Evolutionary conservation across 176 grass and related monocot genomes (phyloP).

Genomic region (Carex scoparia): DNA sequence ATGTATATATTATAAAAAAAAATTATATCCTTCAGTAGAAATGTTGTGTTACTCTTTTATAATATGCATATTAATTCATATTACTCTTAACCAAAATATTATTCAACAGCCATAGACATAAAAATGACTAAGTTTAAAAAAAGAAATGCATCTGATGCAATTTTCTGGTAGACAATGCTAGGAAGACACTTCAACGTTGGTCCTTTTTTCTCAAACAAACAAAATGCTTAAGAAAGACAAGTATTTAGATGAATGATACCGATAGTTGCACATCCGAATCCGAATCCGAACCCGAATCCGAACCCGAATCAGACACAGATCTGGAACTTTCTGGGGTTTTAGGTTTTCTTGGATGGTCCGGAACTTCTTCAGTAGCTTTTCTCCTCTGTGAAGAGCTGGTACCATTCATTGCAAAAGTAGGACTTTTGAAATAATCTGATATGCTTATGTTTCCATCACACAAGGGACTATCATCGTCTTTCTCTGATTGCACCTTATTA

Average conservation of each 20-base stretch:
- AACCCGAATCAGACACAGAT: slow-evolving; percentile 37
- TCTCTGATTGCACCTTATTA: slow-evolving; percentile 30
- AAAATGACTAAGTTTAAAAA: slow-evolving; percentile 10
- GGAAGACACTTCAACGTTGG: not conserved
- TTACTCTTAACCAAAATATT: slow-evolving; percentile 2
- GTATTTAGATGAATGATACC: slow-evolving; percentile 47
- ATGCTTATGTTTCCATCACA: slow-evolving; percentile 29
- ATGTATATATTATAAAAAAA: not conserved
- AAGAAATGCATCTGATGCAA: slow-evolving; percentile 1
- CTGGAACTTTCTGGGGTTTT: slow-evolving; percentile 41
- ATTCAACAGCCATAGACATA: slow-evolving; percentile 17
- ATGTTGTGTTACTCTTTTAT: not conserved
- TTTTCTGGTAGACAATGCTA: slow-evolving; percentile 1
- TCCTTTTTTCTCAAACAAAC: slow-evolving; percentile 1
- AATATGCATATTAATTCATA: slow-evolving; percentile 22
- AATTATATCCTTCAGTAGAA: not conserved
- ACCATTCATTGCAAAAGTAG: slow-evolving; percentile 59
- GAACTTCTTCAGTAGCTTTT: slow-evolving; percentile 38
- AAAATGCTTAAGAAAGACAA: slow-evolving; percentile 12
- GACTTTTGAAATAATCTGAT: slow-evolving; percentile 48
- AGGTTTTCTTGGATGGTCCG: slow-evolving; percentile 32
- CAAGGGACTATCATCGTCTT: slow-evolving; percentile 31
- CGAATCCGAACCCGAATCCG: slow-evolving; percentile 47
- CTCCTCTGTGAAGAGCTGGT: slow-evolving; percentile 33
- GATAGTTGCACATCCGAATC: slow-evolving; percentile 46